phyloP scores from a whole-genome alignment of 2,329 filamentous ascomycete genomes.

The Fusarium begoniae region DNA sequence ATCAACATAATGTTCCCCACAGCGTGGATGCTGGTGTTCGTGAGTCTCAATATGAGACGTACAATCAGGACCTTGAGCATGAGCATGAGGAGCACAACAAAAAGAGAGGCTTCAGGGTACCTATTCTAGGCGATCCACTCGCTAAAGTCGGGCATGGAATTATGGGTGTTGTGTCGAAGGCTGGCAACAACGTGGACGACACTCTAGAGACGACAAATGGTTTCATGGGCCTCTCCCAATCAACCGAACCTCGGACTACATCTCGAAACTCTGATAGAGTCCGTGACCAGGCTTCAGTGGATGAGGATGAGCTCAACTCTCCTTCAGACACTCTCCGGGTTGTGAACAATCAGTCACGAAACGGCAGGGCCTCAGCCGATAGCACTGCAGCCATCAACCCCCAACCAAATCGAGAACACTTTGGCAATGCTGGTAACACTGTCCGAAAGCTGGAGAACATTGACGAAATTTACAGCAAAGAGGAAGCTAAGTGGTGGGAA shows the following conservation, averaged over 20 bases:
- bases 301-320: slow-evolving; percentile 43
- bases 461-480: slow-evolving; percentile 16
- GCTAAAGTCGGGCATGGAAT: slow-evolving; percentile 61
- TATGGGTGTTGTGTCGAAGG: slow-evolving; percentile 55
- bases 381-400: slow-evolving; percentile 45
- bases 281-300: slow-evolving; percentile 44
- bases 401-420: neutral
- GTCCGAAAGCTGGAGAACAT: accelerated
- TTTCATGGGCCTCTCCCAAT: slow-evolving; percentile 49
- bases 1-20: slow-evolving; percentile 64
- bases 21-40: slow-evolving; percentile 57
- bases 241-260: neutral
- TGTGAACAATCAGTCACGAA: slow-evolving; percentile 49
- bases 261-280: slow-evolving; percentile 40
- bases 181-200: slow-evolving; percentile 60
- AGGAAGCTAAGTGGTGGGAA: slow-evolving; percentile 64
- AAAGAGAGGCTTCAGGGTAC: slow-evolving; percentile 42
- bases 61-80: slow-evolving; percentile 1
- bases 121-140: slow-evolving; percentile 50
- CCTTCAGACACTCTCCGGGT: slow-evolving; percentile 46
- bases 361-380: slow-evolving; percentile 50
- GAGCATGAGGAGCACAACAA: slow-evolving; percentile 37
- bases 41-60: slow-evolving; percentile 45
- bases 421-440: accelerated
- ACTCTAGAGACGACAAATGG: slow-evolving; percentile 66